phyloP scores from a whole-genome alignment of 2,329 filamentous ascomycete genomes.

The Fusarium mexicanum region DNA sequence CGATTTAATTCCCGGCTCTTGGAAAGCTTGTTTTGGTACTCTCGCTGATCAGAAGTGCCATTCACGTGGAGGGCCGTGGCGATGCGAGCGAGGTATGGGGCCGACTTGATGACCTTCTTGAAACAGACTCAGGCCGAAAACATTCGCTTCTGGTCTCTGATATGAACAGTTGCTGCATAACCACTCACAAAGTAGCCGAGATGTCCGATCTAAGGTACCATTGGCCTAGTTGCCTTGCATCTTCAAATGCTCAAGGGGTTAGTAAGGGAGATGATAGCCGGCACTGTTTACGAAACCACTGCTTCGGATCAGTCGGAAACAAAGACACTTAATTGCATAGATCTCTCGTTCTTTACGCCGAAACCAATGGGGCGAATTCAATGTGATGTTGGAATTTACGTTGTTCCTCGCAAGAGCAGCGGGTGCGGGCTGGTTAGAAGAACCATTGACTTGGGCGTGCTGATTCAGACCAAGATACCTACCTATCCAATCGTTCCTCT shows the following conservation, averaged over 20 bases:
- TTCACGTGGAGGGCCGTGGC: background rate
- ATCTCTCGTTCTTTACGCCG: background rate
- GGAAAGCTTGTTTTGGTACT: background rate
- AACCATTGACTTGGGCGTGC: fast-evolving
- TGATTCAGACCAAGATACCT: background rate
- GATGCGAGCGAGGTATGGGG: background rate
- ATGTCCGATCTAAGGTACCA: background rate
- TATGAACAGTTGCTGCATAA: fast-evolving
- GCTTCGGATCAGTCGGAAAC: background rate
- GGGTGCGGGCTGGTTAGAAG: fast-evolving
- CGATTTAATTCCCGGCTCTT: background rate
- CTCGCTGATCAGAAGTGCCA: too few relatives aligned
- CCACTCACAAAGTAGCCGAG: background rate
- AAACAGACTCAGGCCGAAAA: background rate
- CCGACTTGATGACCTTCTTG: background rate
- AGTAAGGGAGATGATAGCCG: background rate
- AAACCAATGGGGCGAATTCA: fast-evolving
- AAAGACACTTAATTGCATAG: background rate
- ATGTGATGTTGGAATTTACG: fast-evolving
- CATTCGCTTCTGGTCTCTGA: background rate
- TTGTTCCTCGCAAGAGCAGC: too few relatives aligned
- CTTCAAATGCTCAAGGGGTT: background rate
- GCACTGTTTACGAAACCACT: fast-evolving
- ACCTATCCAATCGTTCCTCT: too few relatives aligned
- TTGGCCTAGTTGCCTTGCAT: background rate